These are phyloP conservation scores for Flammula alnicola DNA, from an alignment of 1,284 basidiomycete genomes.

Conservation along the genomic window DNA sequence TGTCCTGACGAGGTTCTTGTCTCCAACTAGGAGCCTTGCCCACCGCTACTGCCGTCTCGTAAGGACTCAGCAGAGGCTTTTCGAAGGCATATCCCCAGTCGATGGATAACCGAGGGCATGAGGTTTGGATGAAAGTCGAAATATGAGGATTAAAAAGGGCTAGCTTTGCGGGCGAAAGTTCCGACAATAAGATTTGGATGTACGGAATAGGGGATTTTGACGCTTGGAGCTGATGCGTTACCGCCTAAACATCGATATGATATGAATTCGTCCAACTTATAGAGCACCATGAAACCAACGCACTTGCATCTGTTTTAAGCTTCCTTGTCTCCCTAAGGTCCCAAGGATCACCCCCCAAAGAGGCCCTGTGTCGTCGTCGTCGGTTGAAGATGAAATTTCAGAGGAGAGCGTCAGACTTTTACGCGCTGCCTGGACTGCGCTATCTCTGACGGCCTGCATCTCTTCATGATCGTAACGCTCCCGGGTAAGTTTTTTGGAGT, in stretches of 20 bases:
- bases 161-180: constrained; percentile 94
- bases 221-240: constrained; percentile 67
- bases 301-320: constrained; percentile 84
- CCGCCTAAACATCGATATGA: constrained; percentile 54
- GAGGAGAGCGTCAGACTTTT: constrained; percentile 56
- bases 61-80: constrained; percentile 89
- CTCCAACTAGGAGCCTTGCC: constrained; percentile 74
- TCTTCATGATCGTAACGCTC: constrained; percentile 91
- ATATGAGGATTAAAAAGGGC: constrained; percentile 82
- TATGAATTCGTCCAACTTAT: not conserved
- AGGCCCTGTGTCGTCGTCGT: constrained; percentile 15
- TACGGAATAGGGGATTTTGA: constrained; percentile 68
- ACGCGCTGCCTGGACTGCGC: constrained; percentile 79
- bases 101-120: constrained; percentile 94
- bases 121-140: constrained; percentile 92
- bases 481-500: constrained; percentile 94
- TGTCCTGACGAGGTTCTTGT: constrained; percentile 36
- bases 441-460: constrained; percentile 80
- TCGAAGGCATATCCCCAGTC: constrained; percentile 99
- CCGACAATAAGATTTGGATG: constrained; percentile 92
- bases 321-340: constrained; percentile 95
- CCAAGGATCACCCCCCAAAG: constrained; percentile 96
- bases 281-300: constrained; percentile 9
- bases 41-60: constrained; percentile 90
- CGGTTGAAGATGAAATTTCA: constrained; percentile 12